These are phyloP conservation scores for Fusarium sp. DNA, from an alignment of 2,329 filamentous ascomycete species.

Conservation along the genomic window DNA sequence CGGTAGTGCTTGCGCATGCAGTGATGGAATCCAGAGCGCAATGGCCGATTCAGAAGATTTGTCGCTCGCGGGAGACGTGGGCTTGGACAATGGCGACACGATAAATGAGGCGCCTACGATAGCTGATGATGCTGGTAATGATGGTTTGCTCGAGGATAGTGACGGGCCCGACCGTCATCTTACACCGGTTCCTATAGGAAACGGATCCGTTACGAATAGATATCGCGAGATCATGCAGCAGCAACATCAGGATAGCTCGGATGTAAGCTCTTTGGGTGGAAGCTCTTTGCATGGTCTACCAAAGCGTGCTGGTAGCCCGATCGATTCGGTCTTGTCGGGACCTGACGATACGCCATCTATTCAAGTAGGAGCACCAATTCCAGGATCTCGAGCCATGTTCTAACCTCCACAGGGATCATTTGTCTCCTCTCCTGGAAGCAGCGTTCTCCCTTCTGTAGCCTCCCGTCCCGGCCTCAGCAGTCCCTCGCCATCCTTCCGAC, in stretches of 20 bases:
- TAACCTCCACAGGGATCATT: conserved; percentile 64
- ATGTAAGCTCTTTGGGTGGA: conserved; percentile 62
- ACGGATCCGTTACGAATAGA: conserved; percentile 49
- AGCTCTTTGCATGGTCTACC: conserved; percentile 59
- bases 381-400: neutral
- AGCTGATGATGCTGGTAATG: conserved; percentile 6
- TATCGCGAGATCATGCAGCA: conserved; percentile 58
- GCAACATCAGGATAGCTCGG: conserved; percentile 57
- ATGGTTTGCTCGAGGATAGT: conserved; percentile 29
- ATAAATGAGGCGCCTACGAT: conserved; percentile 36
- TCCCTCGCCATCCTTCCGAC: conserved; percentile 84
- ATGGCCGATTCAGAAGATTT: conserved; percentile 61
- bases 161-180: conserved; percentile 26
- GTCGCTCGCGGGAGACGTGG: conserved; percentile 51
- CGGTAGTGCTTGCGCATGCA: conserved; percentile 42
- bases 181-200: conserved; percentile 34
- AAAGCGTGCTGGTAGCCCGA: conserved; percentile 70
- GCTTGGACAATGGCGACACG: conserved; percentile 55
- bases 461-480: conserved; percentile 72
- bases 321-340: conserved; percentile 74
- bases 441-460: conserved; percentile 73
- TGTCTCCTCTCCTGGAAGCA: conserved; percentile 76
- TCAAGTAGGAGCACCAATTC: conserved; percentile 64
- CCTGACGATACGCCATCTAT: conserved; percentile 87
- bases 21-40: conserved; percentile 54